These are phyloP conservation scores for Kregervanrija delftensis DNA, from an alignment of 805 yeast genomes.

Conservation along the genomic window DNA sequence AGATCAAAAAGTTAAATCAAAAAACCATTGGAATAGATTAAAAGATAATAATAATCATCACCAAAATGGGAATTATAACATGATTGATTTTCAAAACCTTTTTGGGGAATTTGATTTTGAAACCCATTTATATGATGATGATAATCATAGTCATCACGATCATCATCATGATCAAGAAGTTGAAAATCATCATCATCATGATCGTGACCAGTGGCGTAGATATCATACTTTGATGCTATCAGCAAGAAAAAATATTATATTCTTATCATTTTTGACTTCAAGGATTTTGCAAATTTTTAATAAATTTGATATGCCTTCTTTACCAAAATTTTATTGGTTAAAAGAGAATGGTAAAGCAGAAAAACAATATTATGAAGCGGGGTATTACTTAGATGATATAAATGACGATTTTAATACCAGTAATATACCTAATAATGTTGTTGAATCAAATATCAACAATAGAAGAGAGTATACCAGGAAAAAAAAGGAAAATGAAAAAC, in stretches of 20 bases:
- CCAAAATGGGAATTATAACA: no score
- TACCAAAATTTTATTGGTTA: constrained; percentile 32
- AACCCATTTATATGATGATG: no score
- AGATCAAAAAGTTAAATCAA: constrained; percentile 37
- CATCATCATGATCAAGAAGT: constrained; percentile 1
- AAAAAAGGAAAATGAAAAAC: not conserved
- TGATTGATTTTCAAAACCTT: no score
- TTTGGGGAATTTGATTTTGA: no score
- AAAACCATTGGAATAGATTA: constrained; percentile 5
- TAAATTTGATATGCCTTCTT: constrained; percentile 34
- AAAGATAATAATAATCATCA: constrained; percentile 3
- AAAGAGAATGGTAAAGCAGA: constrained; percentile 19
- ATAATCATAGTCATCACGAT: no score
- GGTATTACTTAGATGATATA: constrained; percentile 16
- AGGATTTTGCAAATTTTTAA: constrained; percentile 22
- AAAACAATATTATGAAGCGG: constrained; percentile 28
- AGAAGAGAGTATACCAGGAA: not conserved
- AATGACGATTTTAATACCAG: constrained; percentile 9
- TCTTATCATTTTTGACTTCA: constrained; percentile 17
- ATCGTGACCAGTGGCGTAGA: not conserved
- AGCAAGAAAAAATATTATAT: constrained; percentile 12
- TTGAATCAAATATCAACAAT: constrained; percentile 2
- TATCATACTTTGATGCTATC: not conserved
- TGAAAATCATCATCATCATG: constrained; percentile 9
- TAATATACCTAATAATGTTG: constrained; percentile 3